Base-by-base conservation (phyloP, 2,329 filamentous ascomycete genomes). In the Penicillium sp. region DNA sequence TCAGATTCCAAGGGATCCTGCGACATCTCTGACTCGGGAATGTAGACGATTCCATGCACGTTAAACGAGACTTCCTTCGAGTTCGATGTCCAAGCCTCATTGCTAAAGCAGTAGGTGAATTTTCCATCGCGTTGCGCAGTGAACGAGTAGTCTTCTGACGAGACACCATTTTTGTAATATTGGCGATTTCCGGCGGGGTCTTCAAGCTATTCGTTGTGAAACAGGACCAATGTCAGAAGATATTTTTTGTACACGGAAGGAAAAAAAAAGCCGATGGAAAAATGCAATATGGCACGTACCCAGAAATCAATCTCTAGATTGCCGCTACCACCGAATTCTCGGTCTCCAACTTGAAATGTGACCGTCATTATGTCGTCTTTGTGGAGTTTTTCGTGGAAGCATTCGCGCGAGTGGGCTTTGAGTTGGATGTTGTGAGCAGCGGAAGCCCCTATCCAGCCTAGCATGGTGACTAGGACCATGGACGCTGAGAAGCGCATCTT, bases 41-140 rank as follows among this genome's bases (percentile, higher is more conserved):
- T 91, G 76, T 97, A 99, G 71, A 99, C 93, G 63, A 99, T 91
- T 66, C 94, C 94, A 77, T 99, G 94, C 52, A 99, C 94, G 74
- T 99, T 99, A 85, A 99, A 99, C 56, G 91, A 96, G 54, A 99
- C 93, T 75, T 99, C 94, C 79, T 99, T 99, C 72, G 86, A 95
- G 74, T 91, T 91, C 58, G 92, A 91, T 58, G 90, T 90, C 91
- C 93, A 99, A 74, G 94, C 88, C 81, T 97, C 93, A 77, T 99
- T 99, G 77, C 94, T 95, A 79, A 99, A 99, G 85, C 94, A 99
- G 85, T 99, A 99, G 57, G 84, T 80, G 79, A 89, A 97, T 77
- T 89, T 91, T 63, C 94, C 94, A 74, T 99, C 92, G 70, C 86
- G 78, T 66, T 82, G 80, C 52, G 94, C 92, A 40, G 86, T 88